A percentile compares a stretch with the other conserved stretches of the same genome.
These are phyloP conservation scores for Aspergillus pseudoglaucus DNA, from an alignment of 2,329 filamentous ascomycete species.

Conservation along the genomic window DNA sequence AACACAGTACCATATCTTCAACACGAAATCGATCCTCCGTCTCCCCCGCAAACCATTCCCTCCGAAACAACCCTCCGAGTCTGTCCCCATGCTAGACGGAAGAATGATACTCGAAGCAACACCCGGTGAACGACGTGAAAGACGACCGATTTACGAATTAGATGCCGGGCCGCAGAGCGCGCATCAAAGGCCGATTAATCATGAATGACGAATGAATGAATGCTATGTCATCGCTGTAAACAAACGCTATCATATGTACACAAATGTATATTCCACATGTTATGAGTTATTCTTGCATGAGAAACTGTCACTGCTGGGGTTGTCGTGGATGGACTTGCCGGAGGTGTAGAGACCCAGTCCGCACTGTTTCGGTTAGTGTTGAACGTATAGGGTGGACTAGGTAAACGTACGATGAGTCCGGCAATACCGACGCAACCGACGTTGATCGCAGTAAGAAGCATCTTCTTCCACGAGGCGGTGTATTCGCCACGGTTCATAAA, in stretches of 20 bases:
- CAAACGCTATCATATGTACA: not conserved
- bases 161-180: conserved; percentile 13
- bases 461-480: conserved; percentile 6
- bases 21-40: too few species aligned
- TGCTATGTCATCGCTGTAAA: not conserved
- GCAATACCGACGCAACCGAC: conserved; percentile 5
- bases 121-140: not conserved
- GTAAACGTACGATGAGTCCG: conserved; percentile 6
- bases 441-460: conserved; percentile 6
- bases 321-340: conserved; percentile 10
- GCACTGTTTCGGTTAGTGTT: conserved; percentile 1
- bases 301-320: conserved; percentile 6
- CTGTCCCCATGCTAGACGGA: conserved; percentile 15
- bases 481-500: conserved; percentile 8
- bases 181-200: conserved; percentile 15
- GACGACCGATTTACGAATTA: conserved; percentile 11
- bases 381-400: not conserved
- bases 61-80: conserved; percentile 1
- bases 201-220: conserved; percentile 1
- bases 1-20: not conserved
- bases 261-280: conserved; percentile 1
- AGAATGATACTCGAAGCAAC: conserved; percentile 15
- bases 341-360: conserved; percentile 10
- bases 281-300: conserved; percentile 10
- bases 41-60: conserved; percentile 11